Evolutionary conservation across 2,329 filamentous ascomycete species (phyloP).

Genomic region (Colletotrichum camelliae): DNA sequence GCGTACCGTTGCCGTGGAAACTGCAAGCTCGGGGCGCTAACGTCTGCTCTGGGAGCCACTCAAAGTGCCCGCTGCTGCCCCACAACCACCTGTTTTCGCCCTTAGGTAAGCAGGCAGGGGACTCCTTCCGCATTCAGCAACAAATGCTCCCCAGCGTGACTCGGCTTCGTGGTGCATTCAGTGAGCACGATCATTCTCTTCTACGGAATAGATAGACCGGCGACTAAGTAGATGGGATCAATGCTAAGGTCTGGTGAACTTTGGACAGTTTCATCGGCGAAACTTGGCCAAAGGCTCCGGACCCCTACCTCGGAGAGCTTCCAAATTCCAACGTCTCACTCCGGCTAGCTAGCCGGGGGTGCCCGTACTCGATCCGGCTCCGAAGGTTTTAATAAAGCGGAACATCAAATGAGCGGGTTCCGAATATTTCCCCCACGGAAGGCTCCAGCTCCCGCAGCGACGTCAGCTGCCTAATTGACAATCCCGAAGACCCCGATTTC

Average conservation of each 20-base stretch:
- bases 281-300: not conserved
- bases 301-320: not conserved
- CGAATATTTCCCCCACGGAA: not conserved
- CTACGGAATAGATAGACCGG: not conserved
- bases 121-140: not conserved
- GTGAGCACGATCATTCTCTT: not conserved
- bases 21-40: not conserved
- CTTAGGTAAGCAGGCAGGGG: not conserved
- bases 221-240: not conserved
- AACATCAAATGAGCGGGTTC: slow-evolving; percentile 20
- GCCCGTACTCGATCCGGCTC: slow-evolving; percentile 1
- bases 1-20: slow-evolving; percentile 18
- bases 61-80: not conserved
- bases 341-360: not conserved
- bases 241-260: not conserved
- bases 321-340: not conserved
- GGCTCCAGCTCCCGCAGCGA: not conserved
- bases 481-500: not conserved
- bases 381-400: slow-evolving; percentile 4
- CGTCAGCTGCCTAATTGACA: not conserved
- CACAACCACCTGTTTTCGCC: not conserved
- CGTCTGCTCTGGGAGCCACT: not conserved
- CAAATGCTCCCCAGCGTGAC: not conserved
- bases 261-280: not conserved
- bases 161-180: not conserved